Conservation (phyloP, 2,329 filamentous ascomycete genomes). For the Xylariales sp. region DNA sequence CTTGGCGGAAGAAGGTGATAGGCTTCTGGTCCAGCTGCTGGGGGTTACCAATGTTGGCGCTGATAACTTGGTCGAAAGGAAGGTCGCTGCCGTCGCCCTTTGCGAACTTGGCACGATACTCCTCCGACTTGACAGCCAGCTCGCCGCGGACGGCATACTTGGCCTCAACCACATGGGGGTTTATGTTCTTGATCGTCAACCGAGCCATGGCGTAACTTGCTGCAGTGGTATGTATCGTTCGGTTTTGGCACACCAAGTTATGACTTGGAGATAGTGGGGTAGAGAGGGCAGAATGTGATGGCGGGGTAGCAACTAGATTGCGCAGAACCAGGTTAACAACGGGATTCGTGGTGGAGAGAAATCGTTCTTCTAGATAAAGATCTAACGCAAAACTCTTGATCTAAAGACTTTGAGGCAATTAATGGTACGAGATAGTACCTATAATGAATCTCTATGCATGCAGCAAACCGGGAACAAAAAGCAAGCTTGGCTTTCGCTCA, state of each 20-base stretch:
- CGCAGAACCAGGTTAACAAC: no score
- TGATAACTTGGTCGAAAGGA: slow-evolving; percentile 88
- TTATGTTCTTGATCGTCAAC: slow-evolving; percentile 84
- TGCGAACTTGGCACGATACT: slow-evolving; percentile 72
- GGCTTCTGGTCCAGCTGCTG: slow-evolving; percentile 99
- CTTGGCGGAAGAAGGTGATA: slow-evolving; percentile 98
- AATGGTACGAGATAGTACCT: no score
- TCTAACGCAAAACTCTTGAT: no score
- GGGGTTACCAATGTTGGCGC: slow-evolving; percentile 97
- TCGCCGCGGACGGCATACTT: slow-evolving; percentile 97
- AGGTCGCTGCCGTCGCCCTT: slow-evolving; percentile 54
- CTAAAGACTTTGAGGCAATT: no score
- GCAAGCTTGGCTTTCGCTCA: no score
- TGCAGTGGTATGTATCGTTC: slow-evolving; percentile 3
- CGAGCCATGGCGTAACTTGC: slow-evolving; percentile 24
- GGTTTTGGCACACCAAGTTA: neutral
- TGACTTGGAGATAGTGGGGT: no score
- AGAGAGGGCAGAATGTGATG: no score
- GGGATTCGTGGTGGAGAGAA: no score
- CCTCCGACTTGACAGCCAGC: slow-evolving; percentile 87
- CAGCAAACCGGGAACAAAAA: no score
- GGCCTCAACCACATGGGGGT: slow-evolving; percentile 78
- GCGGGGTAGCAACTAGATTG: no score
- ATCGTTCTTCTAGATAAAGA: no score
- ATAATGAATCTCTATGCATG: no score